These are phyloP conservation scores for Homolaphlyctis polyrhiza DNA, from an alignment of 371 early-diverging fungal species.

Conservation along the genomic window DNA sequence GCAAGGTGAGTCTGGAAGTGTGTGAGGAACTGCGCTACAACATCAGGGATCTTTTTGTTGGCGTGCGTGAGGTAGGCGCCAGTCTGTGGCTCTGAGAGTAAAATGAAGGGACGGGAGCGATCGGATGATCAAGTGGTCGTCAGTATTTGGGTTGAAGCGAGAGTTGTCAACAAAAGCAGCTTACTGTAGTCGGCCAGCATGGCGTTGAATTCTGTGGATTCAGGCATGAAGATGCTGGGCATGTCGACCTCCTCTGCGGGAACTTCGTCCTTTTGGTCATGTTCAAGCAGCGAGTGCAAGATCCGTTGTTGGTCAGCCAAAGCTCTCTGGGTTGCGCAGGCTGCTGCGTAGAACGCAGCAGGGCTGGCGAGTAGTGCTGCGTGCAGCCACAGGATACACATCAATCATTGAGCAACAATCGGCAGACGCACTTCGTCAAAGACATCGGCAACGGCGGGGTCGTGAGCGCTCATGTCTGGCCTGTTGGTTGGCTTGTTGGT, in stretches of 20 bases:
- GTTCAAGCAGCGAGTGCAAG: neutral
- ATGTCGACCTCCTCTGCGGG: conserved; percentile 80
- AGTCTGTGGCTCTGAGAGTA: neutral
- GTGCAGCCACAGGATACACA: no score
- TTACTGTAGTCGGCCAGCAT: conserved; percentile 39
- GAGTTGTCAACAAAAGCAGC: conserved; percentile 2
- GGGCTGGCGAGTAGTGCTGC: no score
- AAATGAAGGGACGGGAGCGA: neutral
- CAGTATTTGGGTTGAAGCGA: neutral
- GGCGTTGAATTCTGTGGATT: conserved; percentile 54
- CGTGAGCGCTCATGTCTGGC: no score
- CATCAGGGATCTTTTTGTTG: conserved; percentile 32
- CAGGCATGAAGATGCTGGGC: conserved; percentile 38
- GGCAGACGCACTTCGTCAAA: no score
- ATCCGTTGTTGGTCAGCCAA: no score
- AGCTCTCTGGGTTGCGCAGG: no score
- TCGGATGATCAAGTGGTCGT: neutral
- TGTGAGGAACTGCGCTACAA: conserved; percentile 75
- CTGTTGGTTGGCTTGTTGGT: no score
- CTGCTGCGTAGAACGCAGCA: no score
- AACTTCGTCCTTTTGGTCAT: conserved; percentile 64
- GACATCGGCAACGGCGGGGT: no score
- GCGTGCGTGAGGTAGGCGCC: conserved; percentile 2
- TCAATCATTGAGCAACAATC: no score
- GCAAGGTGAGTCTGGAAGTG: conserved; percentile 74